Evolutionary conservation across 106 monocot genomes (phyloP).

Genomic region (Xerophyta viscosa): DNA sequence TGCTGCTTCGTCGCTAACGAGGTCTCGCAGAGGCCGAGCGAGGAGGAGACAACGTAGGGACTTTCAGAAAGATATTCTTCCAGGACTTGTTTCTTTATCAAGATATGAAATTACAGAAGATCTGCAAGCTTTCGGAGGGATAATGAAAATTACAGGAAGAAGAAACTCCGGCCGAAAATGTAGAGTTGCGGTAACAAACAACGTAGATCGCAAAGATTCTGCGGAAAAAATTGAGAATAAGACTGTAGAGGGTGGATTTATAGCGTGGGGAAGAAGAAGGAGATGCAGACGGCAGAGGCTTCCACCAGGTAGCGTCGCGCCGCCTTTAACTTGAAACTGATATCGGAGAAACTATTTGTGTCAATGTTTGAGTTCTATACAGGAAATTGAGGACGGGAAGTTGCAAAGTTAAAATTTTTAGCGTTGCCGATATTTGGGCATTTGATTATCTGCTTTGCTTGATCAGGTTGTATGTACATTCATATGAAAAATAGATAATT

Average conservation of each 20-base stretch:
- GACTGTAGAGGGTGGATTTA: constrained; percentile 12
- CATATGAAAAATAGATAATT: not conserved
- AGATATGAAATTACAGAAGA: constrained; percentile 7
- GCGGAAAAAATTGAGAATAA: constrained; percentile 11
- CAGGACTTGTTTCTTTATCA: constrained; percentile 5
- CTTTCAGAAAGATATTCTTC: constrained; percentile 33
- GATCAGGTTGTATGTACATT: too few relatives aligned
- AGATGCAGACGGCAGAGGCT: constrained; percentile 41
- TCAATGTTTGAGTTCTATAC: too few relatives aligned
- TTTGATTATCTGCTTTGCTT: not conserved
- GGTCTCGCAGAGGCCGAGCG: constrained; percentile 18
- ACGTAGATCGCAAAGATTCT: constrained; percentile 1
- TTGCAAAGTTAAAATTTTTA: too few relatives aligned
- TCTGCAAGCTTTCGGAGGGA: constrained; percentile 2
- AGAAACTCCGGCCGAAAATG: constrained; percentile 5
- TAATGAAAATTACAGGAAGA: constrained; percentile 5
- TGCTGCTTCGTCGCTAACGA: constrained; percentile 17
- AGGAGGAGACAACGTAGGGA: constrained; percentile 25
- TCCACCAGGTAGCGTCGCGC: constrained; percentile 10
- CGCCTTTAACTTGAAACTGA: constrained; percentile 15
- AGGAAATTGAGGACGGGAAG: not conserved
- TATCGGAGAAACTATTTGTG: too few relatives aligned
- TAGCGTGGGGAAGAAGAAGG: constrained; percentile 50
- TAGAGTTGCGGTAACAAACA: not conserved
- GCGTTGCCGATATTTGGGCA: too few relatives aligned